phyloP scores from a whole-genome alignment of 2,329 filamentous ascomycete genomes.

The Exophiala alcalophila region DNA sequence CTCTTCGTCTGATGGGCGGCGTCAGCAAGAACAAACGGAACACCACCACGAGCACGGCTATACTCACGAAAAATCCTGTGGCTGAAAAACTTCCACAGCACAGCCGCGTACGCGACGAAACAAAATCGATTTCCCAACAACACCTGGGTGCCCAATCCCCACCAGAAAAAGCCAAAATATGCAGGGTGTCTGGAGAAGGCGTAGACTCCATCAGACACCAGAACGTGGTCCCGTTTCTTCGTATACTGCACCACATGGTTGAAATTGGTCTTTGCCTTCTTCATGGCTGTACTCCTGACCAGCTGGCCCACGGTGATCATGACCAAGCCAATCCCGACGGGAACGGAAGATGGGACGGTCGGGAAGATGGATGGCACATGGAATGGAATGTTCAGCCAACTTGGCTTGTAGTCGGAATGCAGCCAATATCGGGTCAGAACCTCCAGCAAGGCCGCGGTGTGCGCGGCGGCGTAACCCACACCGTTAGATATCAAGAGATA shows the following conservation, averaged over 20 bases:
- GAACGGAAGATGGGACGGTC: slow-evolving; percentile 33
- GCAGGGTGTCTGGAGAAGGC: slow-evolving; percentile 74
- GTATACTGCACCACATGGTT: slow-evolving; percentile 73
- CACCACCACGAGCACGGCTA: slow-evolving; percentile 2
- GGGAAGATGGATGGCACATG: slow-evolving; percentile 30
- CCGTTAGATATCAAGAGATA: slow-evolving; percentile 87
- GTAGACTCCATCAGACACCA: slow-evolving; percentile 86
- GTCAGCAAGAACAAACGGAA: slow-evolving; percentile 13
- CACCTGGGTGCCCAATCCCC: slow-evolving; percentile 91
- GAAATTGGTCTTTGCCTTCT: slow-evolving; percentile 83
- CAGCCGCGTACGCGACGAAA: slow-evolving; percentile 67
- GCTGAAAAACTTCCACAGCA: slow-evolving; percentile 84
- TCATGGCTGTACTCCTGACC: slow-evolving; percentile 80
- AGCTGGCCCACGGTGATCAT: slow-evolving; percentile 69
- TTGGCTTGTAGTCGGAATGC: slow-evolving; percentile 15
- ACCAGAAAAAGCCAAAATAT: slow-evolving; percentile 99
- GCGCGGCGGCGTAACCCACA: slow-evolving; percentile 76
- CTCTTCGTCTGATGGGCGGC: slow-evolving; percentile 64
- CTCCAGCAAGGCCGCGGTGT: slow-evolving; percentile 71
- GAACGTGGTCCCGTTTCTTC: slow-evolving; percentile 66
- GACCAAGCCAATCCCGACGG: slow-evolving; percentile 55
- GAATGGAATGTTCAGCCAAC: slow-evolving; percentile 21
- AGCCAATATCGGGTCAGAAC: slow-evolving; percentile 47
- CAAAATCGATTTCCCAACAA: slow-evolving; percentile 82
- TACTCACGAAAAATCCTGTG: slow-evolving; percentile 63